These are phyloP conservation scores for Trichosanthes cucumerina DNA, from an alignment of 306 rosid species.

Conservation along the genomic window DNA sequence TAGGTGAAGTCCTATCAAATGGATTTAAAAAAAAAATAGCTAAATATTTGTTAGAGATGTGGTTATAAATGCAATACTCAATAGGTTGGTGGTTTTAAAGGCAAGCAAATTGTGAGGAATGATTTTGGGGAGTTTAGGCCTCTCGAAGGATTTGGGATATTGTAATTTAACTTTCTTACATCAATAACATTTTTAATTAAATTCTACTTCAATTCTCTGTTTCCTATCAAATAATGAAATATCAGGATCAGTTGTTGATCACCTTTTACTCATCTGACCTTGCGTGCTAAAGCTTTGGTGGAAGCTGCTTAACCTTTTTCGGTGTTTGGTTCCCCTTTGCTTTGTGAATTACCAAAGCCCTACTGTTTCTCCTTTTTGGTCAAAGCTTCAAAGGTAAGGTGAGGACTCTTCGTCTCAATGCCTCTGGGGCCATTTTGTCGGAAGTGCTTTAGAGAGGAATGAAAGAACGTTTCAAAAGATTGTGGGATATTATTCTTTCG, in stretches of 20 bases:
- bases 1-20: too few species aligned
- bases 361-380: neutral
- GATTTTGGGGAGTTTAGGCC: neutral
- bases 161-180: neutral
- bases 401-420: neutral
- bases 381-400: neutral
- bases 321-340: neutral
- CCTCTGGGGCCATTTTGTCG: neutral
- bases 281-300: neutral
- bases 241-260: neutral
- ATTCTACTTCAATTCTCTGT: neutral
- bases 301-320: neutral
- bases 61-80: neutral
- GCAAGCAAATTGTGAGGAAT: neutral
- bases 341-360: neutral
- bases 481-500: neutral
- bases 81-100: neutral
- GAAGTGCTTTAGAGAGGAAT: neutral
- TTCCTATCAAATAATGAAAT: neutral
- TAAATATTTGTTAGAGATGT: neutral
- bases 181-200: neutral
- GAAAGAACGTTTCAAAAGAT: neutral
- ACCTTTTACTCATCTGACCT: neutral
- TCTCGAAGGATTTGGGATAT: neutral
- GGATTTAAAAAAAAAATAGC: neutral